These are phyloP conservation scores for Solanum ossicruentum DNA, from an alignment of 257 asterid species.

Conservation along the genomic window DNA sequence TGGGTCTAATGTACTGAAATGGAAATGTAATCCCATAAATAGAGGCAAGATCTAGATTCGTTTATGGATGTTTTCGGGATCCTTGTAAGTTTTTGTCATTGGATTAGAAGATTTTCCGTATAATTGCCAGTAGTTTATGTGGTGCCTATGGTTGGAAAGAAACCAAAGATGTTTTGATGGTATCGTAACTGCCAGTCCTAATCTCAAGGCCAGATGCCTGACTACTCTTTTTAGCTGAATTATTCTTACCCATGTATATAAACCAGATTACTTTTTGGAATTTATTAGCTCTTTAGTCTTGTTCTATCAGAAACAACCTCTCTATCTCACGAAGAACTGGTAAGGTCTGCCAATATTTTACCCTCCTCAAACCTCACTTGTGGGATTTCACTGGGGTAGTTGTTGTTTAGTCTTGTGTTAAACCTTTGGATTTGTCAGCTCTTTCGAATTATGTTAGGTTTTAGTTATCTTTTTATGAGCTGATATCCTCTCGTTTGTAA, in stretches of 20 bases:
- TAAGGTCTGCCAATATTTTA: too few relatives aligned
- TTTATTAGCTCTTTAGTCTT: not conserved
- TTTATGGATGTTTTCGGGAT: too few relatives aligned
- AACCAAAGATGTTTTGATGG: too few relatives aligned
- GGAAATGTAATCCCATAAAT: not conserved
- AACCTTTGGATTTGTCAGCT: not conserved
- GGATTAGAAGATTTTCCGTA: too few relatives aligned
- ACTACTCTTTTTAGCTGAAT: not conserved
- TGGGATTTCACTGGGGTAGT: too few relatives aligned
- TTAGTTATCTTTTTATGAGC: not conserved
- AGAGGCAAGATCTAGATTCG: not conserved
- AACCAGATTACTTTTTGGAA: not conserved
- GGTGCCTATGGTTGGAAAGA: too few relatives aligned
- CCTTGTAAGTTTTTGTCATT: too few relatives aligned
- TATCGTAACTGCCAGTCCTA: too few relatives aligned
- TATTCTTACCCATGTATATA: not conserved
- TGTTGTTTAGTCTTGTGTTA: not conserved
- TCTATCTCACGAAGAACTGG: too few relatives aligned
- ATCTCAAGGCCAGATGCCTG: not conserved
- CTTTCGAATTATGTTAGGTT: not conserved
- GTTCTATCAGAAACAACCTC: not conserved
- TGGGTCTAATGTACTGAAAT: not conserved
- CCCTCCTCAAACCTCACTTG: too few relatives aligned
- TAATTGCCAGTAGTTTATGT: too few relatives aligned
- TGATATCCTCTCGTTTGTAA: not conserved